Evolutionary conservation across 2,329 filamentous ascomycete species (phyloP).

Genomic region (Amauroascus verrucosus): DNA sequence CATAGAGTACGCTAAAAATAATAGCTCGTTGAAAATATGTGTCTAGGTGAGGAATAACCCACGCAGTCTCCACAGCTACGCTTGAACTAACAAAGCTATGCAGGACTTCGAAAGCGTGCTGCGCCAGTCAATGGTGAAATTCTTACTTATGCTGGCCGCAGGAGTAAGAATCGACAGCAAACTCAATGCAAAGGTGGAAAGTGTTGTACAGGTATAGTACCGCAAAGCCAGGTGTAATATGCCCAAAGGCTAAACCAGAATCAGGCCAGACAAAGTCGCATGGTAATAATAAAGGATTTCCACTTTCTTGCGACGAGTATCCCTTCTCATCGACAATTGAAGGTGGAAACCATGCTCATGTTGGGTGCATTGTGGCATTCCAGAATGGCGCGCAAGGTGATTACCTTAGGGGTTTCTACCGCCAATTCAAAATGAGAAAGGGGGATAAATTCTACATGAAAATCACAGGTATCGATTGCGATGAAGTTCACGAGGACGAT

Average conservation of each 20-base stretch:
- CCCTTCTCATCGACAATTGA: constrained; percentile 1
- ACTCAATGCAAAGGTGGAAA: neutral
- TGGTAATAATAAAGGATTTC: neutral
- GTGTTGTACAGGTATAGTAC: constrained; percentile 1
- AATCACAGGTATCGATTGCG: constrained; percentile 9
- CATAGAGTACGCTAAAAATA: neutral
- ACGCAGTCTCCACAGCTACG: no score
- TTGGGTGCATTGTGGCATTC: constrained; percentile 6
- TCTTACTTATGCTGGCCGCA: neutral
- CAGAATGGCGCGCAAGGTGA: constrained; percentile 9
- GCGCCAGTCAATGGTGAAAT: constrained; percentile 2
- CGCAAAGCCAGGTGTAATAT: neutral
- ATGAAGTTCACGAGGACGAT: constrained; percentile 5
- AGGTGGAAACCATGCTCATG: neutral
- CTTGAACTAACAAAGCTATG: neutral
- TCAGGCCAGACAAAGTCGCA: constrained; percentile 1
- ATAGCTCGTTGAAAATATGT: constrained; percentile 4
- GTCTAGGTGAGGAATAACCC: neutral
- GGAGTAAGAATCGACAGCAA: neutral
- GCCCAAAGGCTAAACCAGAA: neutral
- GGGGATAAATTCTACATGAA: constrained; percentile 4
- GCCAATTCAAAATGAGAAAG: neutral
- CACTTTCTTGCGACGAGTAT: constrained; percentile 4
- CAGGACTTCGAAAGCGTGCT: neutral
- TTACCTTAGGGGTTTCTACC: neutral